Evolutionary conservation across 1,284 basidiomycete genomes (phyloP), one percentile per base, ranked within the genome.

Genomic region (Golubevia pallescens): DNA sequence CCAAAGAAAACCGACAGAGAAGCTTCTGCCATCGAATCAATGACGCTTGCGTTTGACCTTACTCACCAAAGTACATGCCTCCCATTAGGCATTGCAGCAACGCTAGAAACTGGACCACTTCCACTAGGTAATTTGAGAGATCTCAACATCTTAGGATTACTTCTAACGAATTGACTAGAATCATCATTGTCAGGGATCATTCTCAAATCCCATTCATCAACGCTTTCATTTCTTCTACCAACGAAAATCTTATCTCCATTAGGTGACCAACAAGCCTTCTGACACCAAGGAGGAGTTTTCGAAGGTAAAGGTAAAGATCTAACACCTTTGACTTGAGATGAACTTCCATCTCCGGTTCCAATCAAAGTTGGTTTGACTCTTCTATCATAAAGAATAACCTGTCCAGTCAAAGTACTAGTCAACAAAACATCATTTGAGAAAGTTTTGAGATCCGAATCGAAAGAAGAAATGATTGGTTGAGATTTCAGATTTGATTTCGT

Each of bases 201-300:
- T 5, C 82, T 71, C 19, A 97, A 90, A 84, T 99, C 97, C 93
- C 94, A 99, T 32, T 97, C 90, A 78, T 98, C 95, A 58, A 99
- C 90, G 0, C 91, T 91, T 28, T 94, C 93, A 80, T 97, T 96
- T 64, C 95, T 89, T 67, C 97, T 89, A 0, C 96, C 96, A 4
- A 94, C 95, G 78, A 94, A 94, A 51, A 99, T 91, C 74, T 94
- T 92, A 8, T 89, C 89, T 8, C 96, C 96, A 71, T 93, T 91
- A 2, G 91, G 89, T 16, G 93, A 94, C 94, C 95, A 99, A 57
- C 69, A 66, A 0, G 77, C 78, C 8, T 65, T 60, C 32, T 95
- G 90, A 86, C 94, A 97, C 95, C 95, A 97, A 0, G 95, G 95
- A 21, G 95, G 94, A 8, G 93, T 94, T 86, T 92, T 93, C 70